Percentiles rank a stretch among this genome's conserved stretches.
Evolutionary conservation across 306 rosid species (phyloP).

Genomic region (Pueraria montana): DNA sequence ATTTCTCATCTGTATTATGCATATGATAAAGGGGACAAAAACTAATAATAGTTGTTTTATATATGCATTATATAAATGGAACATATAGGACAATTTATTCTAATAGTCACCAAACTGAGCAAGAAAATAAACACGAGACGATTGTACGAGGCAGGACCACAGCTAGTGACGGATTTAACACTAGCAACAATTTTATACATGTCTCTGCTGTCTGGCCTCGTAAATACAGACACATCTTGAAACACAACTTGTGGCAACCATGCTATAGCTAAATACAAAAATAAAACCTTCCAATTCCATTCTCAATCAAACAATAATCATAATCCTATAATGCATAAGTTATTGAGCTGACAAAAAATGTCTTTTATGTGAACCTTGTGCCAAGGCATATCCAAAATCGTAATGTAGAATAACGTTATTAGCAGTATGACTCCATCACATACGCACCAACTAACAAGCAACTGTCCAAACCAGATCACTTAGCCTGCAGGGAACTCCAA

Average conservation of each 20-base stretch:
- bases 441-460: background rate
- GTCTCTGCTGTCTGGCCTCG: background rate
- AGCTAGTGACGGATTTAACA: constrained; percentile 1
- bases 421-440: background rate
- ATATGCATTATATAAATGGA: too few relatives aligned
- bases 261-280: constrained; percentile 15
- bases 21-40: too few relatives aligned
- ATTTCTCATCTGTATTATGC: too few relatives aligned
- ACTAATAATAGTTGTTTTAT: too few relatives aligned
- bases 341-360: constrained; percentile 39
- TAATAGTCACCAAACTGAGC: too few relatives aligned
- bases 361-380: constrained; percentile 31
- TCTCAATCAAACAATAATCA: constrained; percentile 16
- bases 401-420: background rate
- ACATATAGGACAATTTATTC: too few relatives aligned
- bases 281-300: background rate
- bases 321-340: background rate
- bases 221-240: background rate
- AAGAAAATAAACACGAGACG: background rate
- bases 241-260: constrained; percentile 2
- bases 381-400: constrained; percentile 15
- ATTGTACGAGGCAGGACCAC: background rate
- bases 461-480: constrained; percentile 17
- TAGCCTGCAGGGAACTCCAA: constrained; percentile 68
- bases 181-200: background rate